Evolutionary conservation across 2,329 filamentous ascomycete genomes (phyloP).

Genomic region (Penicillium sp.): DNA sequence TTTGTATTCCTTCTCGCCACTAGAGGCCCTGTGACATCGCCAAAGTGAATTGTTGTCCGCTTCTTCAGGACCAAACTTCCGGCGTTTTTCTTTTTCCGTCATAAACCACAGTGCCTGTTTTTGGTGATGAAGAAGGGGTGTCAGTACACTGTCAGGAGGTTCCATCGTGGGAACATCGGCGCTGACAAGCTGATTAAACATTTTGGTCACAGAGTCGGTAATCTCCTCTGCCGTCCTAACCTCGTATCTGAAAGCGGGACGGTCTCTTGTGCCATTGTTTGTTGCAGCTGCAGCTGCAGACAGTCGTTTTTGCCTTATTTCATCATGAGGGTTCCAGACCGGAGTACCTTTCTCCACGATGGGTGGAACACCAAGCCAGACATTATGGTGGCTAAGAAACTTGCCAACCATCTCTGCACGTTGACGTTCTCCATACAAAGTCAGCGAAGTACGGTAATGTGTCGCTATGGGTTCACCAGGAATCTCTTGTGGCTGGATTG

Average conservation of each 20-base stretch:
- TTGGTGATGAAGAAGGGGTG: constrained; percentile 77
- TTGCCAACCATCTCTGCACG: constrained; percentile 66
- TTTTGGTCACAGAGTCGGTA: constrained; percentile 76
- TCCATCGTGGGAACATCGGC: constrained; percentile 75
- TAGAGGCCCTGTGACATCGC: constrained; percentile 61
- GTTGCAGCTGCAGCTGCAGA: constrained; percentile 30
- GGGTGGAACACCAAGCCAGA: constrained; percentile 68
- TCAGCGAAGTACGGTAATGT: constrained; percentile 66
- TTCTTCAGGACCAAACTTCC: constrained; percentile 59
- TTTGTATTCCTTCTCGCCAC: constrained; percentile 65
- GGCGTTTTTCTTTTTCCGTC: constrained; percentile 71
- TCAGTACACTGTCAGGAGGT: constrained; percentile 62
- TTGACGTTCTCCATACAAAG: constrained; percentile 75
- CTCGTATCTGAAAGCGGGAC: constrained; percentile 36
- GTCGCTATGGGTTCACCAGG: constrained; percentile 64
- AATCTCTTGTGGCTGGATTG: constrained; percentile 63
- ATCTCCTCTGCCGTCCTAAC: constrained; percentile 80
- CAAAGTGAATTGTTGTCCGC: constrained; percentile 73
- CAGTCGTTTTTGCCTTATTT: constrained; percentile 45
- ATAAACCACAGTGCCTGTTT: constrained; percentile 90
- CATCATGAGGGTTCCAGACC: constrained; percentile 74
- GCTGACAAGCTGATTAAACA: constrained; percentile 82
- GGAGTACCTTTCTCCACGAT: constrained; percentile 68
- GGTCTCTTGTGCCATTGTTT: constrained; percentile 18
- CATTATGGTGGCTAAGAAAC: constrained; percentile 64